Base-by-base conservation (phyloP, 2,329 filamentous ascomycete species). In the Pseudogymnoascus sp. region DNA sequence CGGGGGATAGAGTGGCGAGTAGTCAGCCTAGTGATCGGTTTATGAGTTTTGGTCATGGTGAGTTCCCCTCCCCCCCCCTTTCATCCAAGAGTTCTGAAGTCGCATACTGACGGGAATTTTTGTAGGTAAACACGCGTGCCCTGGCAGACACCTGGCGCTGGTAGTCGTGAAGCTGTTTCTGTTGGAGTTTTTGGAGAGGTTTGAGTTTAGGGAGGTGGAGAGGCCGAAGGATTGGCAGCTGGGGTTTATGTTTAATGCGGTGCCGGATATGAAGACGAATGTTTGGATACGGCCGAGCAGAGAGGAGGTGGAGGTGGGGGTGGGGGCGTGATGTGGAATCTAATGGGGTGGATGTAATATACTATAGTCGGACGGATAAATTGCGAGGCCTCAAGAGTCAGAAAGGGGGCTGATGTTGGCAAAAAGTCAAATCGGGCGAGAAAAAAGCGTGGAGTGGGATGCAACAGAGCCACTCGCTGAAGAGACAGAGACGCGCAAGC, bases 41-140 rank as follows among this genome's bases (percentile, higher is more conserved):
- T 60, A 35, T 60, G 57, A 36, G 31, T 35, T 60, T 60, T 38
- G 57, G 57, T 38, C 57, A 60, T 38, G 57, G 57, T n/a, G n/a
- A n/a, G n/a, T n/a, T n/a, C n/a, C n/a, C n/a, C n/a, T n/a, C n/a
- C n/a, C n/a, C n/a, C n/a, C n/a, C n/a, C n/a, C n/a, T n/a, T n/a
- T n/a, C n/a, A n/a, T n/a, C n/a, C n/a, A n/a, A n/a, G n/a, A n/a
- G n/a, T n/a, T n/a, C n/a, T n/a, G n/a, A n/a, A n/a, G n/a, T n/a
- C n/a, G n/a, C n/a, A n/a, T n/a, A n/a, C n/a, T n/a, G n/a, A n/a
- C n/a, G n/a, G n/a, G n/a, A n/a, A n/a, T n/a, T n/a, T n/a, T n/a
- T n/a, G n/a, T 33, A 33, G 57, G 57, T 11, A 35, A 38, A 38
- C 57, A 60, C 38, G 57, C 57, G 21, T 60, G 57, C 10, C 57